phyloP scores from a whole-genome alignment of 2,329 filamentous ascomycete species.

The Hypomyces rosellus region DNA sequence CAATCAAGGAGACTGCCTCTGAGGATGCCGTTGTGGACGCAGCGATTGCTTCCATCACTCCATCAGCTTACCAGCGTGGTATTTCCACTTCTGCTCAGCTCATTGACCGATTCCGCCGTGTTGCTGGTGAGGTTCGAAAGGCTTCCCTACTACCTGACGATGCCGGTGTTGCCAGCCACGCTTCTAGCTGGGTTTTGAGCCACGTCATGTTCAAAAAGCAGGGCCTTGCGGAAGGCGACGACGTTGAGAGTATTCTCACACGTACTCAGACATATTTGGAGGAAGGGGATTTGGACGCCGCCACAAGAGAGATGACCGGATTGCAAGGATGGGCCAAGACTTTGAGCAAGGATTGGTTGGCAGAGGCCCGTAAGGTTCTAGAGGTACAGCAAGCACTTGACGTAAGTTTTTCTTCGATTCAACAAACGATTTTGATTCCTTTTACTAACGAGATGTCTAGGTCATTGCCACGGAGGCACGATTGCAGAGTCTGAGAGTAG shows the following conservation, averaged over 20 bases:
- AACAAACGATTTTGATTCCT: too few relatives aligned
- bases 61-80: slow-evolving; percentile 84
- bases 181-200: slow-evolving; percentile 81
- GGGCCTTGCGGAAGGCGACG: slow-evolving; percentile 72
- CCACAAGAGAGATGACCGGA: slow-evolving; percentile 90
- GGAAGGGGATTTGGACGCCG: slow-evolving; percentile 85
- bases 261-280: slow-evolving; percentile 86
- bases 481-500: slow-evolving; percentile 78
- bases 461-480: slow-evolving; percentile 87
- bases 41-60: slow-evolving; percentile 94
- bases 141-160: slow-evolving; percentile 87
- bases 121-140: slow-evolving; percentile 88
- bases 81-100: slow-evolving; percentile 78
- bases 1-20: slow-evolving; percentile 83
- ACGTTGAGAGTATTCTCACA: slow-evolving; percentile 89
- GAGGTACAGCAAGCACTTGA: slow-evolving; percentile 96
- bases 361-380: slow-evolving; percentile 82
- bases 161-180: slow-evolving; percentile 89
- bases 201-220: slow-evolving; percentile 96
- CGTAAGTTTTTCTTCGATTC: slow-evolving; percentile 48
- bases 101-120: slow-evolving; percentile 91
- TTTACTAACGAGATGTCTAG: slow-evolving; percentile 33
- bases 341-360: slow-evolving; percentile 87
- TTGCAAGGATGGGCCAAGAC: slow-evolving; percentile 93
- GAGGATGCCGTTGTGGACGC: slow-evolving; percentile 84